Percentiles rank a stretch among this genome's conserved stretches.
These are phyloP conservation scores for Neocallimastix lanati DNA, from an alignment of 192 early-diverging fungal species.

Conservation along the genomic window DNA sequence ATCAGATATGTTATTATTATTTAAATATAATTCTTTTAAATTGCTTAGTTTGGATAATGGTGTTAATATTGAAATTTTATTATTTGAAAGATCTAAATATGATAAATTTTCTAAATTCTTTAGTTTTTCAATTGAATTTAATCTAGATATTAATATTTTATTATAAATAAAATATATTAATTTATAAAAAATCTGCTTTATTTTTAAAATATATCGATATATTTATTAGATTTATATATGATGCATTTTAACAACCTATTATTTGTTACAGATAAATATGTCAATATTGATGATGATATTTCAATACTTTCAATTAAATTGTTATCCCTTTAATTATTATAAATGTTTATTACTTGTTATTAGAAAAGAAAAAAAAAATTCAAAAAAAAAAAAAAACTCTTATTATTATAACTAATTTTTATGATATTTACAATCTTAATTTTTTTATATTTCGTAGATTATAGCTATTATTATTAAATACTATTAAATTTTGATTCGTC, in stretches of 20 bases:
- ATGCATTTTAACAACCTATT: neutral
- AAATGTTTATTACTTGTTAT: too few species aligned
- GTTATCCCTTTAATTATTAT: neutral
- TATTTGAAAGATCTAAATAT: neutral
- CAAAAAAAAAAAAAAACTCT: too few species aligned
- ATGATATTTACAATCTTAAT: neutral
- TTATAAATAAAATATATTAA: too few species aligned
- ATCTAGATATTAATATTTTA: neutral
- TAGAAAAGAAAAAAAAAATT: too few species aligned
- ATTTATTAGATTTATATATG: too few species aligned
- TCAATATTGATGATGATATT: neutral
- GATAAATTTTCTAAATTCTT: neutral
- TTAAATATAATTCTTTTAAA: neutral
- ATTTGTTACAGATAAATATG: neutral
- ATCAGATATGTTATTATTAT: neutral
- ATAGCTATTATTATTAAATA: neutral
- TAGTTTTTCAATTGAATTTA: neutral
- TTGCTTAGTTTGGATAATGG: neutral
- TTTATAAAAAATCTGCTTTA: too few species aligned
- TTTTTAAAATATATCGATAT: too few species aligned
- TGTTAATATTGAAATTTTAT: neutral
- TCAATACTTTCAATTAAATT: neutral
- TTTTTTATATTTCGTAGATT: neutral
- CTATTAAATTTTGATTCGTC: neutral
- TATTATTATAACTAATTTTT: neutral